Base-by-base conservation (phyloP, 2,329 filamentous ascomycete species). In the Fusarium torreyae region DNA sequence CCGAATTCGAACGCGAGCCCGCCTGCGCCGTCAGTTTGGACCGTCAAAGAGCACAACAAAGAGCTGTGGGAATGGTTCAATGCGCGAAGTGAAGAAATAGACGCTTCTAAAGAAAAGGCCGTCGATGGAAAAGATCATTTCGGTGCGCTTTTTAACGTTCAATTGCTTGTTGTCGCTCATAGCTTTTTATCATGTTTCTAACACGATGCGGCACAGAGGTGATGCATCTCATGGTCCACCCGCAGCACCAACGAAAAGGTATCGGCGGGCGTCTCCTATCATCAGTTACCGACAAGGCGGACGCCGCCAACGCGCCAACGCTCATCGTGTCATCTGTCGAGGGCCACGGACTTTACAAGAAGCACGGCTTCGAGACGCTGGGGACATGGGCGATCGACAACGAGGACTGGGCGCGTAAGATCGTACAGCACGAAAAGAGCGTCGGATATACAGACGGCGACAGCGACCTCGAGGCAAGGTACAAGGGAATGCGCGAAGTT, bases 221-320 rank as follows among this genome's bases (percentile, higher is more conserved):
- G 36, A 58, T 59, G 36, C 72, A 74, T 51, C 55, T 74, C 31
- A 74, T 74, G 72, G 62, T 74, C n/a, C 56, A 69, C 42, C 72
- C 72, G 5, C 24, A 38, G 24, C 59, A 73, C 42, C 72, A 74
- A 24, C 63, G 70, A 38, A 68, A 64, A 48, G 72, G 72, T 17
- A 64, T 74, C 38, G 72, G 72, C 7, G 45, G 52, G 10, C 52
- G 11, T 20, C 49, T 74, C 14, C 63, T 74, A 9, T 39, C 42
- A 3, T 43, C 46, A 13, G 63, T 73, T 2, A 55, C 62, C 18
- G 58, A 68, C 20, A 60, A 66, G 33, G 70, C 72, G 26, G 72
- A 74, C 26, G 48, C 58, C n/a, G 45, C 50, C 0, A 49, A 51
- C 5, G 39, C 43, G 7, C 61, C 70, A 6, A 65, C 55, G 3